Conservation (phyloP, 495 filamentous ascomycete genomes). For the Penicillium arizonense region DNA sequence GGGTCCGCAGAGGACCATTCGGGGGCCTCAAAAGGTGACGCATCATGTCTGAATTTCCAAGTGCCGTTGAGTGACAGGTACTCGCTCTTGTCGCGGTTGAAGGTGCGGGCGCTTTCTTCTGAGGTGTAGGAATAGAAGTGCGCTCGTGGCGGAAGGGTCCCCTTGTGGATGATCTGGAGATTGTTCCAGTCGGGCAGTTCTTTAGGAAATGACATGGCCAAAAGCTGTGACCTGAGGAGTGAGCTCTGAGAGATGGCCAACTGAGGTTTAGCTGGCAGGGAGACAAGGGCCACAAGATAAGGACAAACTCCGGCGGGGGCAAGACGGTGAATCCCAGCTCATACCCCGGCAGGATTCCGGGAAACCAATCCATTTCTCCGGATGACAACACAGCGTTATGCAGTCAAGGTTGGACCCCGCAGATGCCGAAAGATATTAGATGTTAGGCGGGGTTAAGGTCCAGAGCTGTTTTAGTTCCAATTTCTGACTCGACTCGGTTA, state of each 20-base stretch:
- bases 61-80: constrained; percentile 46
- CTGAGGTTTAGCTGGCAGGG: neutral
- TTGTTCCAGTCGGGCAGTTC: constrained; percentile 57
- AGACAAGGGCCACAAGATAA: neutral
- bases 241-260: neutral
- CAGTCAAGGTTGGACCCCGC: neutral
- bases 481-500: too few relatives aligned
- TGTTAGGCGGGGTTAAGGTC: neutral
- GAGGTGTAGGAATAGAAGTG: constrained; percentile 50
- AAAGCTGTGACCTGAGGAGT: neutral
- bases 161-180: constrained; percentile 56
- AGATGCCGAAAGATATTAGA: neutral
- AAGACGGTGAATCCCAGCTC: neutral
- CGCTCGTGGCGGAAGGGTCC: constrained; percentile 57
- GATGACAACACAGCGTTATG: neutral
- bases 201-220: constrained; percentile 13
- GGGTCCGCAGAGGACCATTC: constrained; percentile 29
- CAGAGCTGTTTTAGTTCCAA: neutral
- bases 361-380: neutral
- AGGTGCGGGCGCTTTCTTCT: constrained; percentile 6
- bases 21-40: constrained; percentile 48
- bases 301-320: neutral
- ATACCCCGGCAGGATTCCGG: neutral
- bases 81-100: constrained; percentile 8
- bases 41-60: constrained; percentile 57